Conservation (phyloP, 768 basidiomycete species). For the Naganishia randhawae region DNA sequence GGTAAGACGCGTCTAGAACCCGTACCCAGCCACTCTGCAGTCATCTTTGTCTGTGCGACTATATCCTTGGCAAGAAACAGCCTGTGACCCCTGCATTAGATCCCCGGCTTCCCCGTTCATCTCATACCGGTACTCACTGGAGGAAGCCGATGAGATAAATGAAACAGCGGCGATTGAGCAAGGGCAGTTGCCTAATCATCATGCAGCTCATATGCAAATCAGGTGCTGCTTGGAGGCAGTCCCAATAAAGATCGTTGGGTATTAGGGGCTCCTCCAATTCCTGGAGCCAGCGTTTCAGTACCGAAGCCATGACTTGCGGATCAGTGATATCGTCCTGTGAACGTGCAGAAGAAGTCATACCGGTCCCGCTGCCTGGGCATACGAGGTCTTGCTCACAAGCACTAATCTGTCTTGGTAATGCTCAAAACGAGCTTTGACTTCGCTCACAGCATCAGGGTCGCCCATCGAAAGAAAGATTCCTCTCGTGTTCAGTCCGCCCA, state of each 20-base stretch:
- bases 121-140: slow-evolving; percentile 52
- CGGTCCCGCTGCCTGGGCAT: not conserved
- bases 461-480: slow-evolving; percentile 93
- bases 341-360: not conserved
- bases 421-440: slow-evolving; percentile 83
- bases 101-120: not conserved
- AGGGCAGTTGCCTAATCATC: slow-evolving; percentile 73
- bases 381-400: slow-evolving; percentile 55
- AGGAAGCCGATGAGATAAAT: slow-evolving; percentile 85
- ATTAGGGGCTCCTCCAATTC: slow-evolving; percentile 89
- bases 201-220: slow-evolving; percentile 67
- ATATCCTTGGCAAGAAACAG: slow-evolving; percentile 76
- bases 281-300: slow-evolving; percentile 88
- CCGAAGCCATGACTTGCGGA: slow-evolving; percentile 80
- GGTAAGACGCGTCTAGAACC: not conserved
- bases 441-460: slow-evolving; percentile 79
- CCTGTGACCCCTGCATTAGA: not conserved
- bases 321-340: slow-evolving; percentile 64
- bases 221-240: slow-evolving; percentile 65
- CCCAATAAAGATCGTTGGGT: slow-evolving; percentile 85
- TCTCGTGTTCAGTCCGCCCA: slow-evolving; percentile 77
- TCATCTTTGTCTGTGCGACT: slow-evolving; percentile 67
- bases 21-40: slow-evolving; percentile 65
- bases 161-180: slow-evolving; percentile 78
- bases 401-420: slow-evolving; percentile 73